These are phyloP conservation scores for Colletotrichum abscissum DNA, from an alignment of 2,329 filamentous ascomycete species.

Conservation along the genomic window DNA sequence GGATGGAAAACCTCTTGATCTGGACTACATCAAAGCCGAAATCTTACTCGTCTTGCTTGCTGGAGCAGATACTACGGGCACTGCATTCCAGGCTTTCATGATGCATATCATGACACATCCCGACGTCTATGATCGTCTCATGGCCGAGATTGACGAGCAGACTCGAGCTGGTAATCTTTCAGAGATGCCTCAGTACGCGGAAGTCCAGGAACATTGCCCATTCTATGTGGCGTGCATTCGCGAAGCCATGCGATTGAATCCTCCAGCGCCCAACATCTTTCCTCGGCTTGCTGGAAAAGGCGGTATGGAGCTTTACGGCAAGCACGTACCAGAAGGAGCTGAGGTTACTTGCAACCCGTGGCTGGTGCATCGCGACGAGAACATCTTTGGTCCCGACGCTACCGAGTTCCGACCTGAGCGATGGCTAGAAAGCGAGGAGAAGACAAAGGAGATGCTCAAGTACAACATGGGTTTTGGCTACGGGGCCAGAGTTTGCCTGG, in stretches of 20 bases:
- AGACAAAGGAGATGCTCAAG: constrained; percentile 55
- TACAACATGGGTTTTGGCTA: constrained; percentile 63
- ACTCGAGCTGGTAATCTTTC: constrained; percentile 46
- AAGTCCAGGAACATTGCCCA: constrained; percentile 53
- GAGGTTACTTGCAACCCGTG: constrained; percentile 53
- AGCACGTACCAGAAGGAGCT: constrained; percentile 47
- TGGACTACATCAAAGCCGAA: constrained; percentile 64
- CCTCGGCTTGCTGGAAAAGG: constrained; percentile 52
- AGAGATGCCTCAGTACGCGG: constrained; percentile 52
- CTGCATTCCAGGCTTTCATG: constrained; percentile 60
- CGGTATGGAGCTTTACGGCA: constrained; percentile 44
- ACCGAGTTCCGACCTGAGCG: constrained; percentile 59
- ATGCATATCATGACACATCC: constrained; percentile 52
- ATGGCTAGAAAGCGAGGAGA: constrained; percentile 55
- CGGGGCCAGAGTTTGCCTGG: constrained; percentile 59
- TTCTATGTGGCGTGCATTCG: constrained; percentile 63
- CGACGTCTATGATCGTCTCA: constrained; percentile 56
- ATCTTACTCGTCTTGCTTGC: constrained; percentile 63
- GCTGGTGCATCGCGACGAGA: constrained; percentile 53
- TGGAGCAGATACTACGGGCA: constrained; percentile 64
- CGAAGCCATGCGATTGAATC: constrained; percentile 61
- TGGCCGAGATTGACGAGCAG: constrained; percentile 57
- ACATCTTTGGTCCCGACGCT: constrained; percentile 54
- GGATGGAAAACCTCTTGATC: constrained; percentile 56
- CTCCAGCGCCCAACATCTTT: constrained; percentile 63